Percentiles rank a stretch among this genome's conserved stretches.
Conservation (phyloP, 1,139 yeast genomes). For the Suhomyces bokatorum region DNA sequence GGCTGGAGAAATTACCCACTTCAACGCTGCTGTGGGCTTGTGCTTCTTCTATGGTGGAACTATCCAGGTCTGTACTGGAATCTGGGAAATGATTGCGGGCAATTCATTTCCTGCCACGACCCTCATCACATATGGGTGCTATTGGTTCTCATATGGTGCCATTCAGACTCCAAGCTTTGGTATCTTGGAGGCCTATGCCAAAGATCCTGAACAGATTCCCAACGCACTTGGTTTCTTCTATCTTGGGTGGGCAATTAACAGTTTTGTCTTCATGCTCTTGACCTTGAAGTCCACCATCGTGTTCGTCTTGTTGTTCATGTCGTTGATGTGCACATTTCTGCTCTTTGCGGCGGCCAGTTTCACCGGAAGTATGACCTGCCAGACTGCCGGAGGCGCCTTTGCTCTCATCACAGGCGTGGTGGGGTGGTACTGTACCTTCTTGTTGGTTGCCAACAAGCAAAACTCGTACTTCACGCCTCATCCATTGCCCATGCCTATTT, state of each 20-base stretch:
- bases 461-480: constrained; percentile 29
- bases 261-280: constrained; percentile 38
- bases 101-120: constrained; percentile 42
- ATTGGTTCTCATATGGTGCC: constrained; percentile 40
- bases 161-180: constrained; percentile 34
- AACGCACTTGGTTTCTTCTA: constrained; percentile 45
- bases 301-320: constrained; percentile 28
- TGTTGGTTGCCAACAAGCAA: constrained; percentile 32
- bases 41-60: constrained; percentile 49
- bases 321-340: not conserved
- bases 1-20: not conserved
- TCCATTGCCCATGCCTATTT: not conserved
- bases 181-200: constrained; percentile 30
- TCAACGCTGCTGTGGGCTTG: constrained; percentile 53
- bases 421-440: constrained; percentile 43
- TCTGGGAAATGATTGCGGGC: constrained; percentile 47
- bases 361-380: not conserved
- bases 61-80: constrained; percentile 49
- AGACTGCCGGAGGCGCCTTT: constrained; percentile 31
- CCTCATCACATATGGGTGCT: constrained; percentile 36
- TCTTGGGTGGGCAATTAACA: constrained; percentile 47
- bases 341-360: not conserved
- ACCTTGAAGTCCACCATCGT: constrained; percentile 48
- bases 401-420: constrained; percentile 41
- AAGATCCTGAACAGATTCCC: constrained; percentile 23